Base-by-base conservation (phyloP, 345 rosid species). In the Stellera chamaejasme region DNA sequence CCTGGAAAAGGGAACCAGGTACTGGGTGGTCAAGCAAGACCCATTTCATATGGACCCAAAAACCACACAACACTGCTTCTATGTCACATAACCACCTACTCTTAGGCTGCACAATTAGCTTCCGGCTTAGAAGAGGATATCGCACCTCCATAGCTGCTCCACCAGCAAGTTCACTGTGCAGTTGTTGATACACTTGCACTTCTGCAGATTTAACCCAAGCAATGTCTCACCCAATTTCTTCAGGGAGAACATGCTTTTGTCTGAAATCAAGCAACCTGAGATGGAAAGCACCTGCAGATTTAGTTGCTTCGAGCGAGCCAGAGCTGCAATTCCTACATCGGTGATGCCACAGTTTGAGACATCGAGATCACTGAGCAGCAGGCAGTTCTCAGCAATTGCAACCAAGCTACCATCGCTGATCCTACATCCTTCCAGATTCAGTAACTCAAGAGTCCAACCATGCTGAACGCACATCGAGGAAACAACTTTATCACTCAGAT, bases 81-180 rank as follows among this genome's bases (percentile, higher is more conserved):
- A 68, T 61, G 39, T 45, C 67, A 58, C 57, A 64, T 64, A 59
- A 15, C n/a, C n/a, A 19, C 56, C 69, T 56, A 56, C 50, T 52
- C 56, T 64, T 51, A 45, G 52, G 57, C 67, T 52, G 55, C 63
- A 32, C 39, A 32, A 32, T 42, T 44, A 47, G 47, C 63, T 4
- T 10, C 50, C 23, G 10, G 60, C 62, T 85, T 68, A 93, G 69
- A 65, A 80, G 28, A 93, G 92, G 78, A 89, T 79, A 60, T 93
- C 96, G 26, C 96, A 93, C 67, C 77, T 81, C 87, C 90, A 89
- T 51, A 89, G 73, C 54, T 70, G 77, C 60, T 83, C 85, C 58
- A 79, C 71, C 27, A 93, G 90, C 54, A 75, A 48, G 56, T 79
- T 83, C 10, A 83, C 63, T 5, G 82, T 70, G 52, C 71, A 64